Base-by-base conservation (phyloP, 2,329 filamentous ascomycete genomes). In the Colletotrichum costaricense region DNA sequence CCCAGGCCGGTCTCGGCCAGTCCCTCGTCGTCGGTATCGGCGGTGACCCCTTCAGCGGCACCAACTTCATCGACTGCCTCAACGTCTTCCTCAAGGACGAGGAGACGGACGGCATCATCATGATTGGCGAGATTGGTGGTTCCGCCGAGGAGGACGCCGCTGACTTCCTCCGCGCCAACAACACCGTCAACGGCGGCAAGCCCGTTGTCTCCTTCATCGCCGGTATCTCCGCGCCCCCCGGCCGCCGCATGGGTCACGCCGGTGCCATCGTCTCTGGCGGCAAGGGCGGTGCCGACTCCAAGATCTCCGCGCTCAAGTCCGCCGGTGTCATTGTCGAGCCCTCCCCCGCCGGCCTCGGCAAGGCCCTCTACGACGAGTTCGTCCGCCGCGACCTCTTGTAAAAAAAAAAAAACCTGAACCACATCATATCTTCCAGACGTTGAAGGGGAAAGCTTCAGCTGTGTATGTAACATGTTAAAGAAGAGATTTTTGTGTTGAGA, bases 41-140 rank as follows among this genome's bases (percentile, higher is more conserved):
- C 77, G 97, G 97, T 87, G 97, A 99, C 87, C 97, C 97, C 80
- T 99, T 99, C 90, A 96, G 93, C 81, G 97, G 97, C 80, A 98
- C 97, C 86, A 98, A 98, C 91, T 99, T 98, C 89, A 98, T 99
- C 86, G 97, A 99, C 91, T 98, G 96, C 90, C 90, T 99, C 79
- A 94, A 94, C 83, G 95, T 98, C 82, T 99, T 99, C 92, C 91
- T 98, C 80, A 89, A 97, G 85, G 97, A 99, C 84, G 90, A 93
- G 84, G 95, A 98, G 88, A 99, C 97, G 52, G 97, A 99, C 83
- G 97, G 97, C 82, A 98, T 99, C 87, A 98, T 99, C 88, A 98
- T 99, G 97, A 98, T 99, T 84, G 97, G 97, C 83, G 97, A 98
- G 89, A 98, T 99, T 83, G 97, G 97, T 86, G 97, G 97, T 76